Base-by-base conservation (phyloP, 495 filamentous ascomycete genomes). In the Penicillium taxi region DNA sequence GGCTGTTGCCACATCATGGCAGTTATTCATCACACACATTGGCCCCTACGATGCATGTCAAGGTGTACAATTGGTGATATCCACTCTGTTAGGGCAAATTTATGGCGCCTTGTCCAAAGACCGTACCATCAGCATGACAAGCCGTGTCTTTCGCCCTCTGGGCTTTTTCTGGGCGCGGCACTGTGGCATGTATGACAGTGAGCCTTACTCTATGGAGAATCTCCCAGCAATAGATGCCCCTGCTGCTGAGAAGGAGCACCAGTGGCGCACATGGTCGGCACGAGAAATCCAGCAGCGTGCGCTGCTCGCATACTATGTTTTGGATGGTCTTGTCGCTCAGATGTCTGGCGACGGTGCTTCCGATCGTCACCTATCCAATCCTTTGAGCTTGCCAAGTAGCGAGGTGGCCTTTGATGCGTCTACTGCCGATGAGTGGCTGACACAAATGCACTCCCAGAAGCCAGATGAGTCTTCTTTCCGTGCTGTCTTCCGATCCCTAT, bases 121-220 rank as follows among this genome's bases (percentile, higher is more conserved):
- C 28, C 48, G 61, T 13, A 50, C 53, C 3, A 63, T 72, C 17
- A 56, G 69, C 6, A 69, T 60, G 2, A 70, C 67, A 16, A 64
- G 62, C 37, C 67, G 71, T 35, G 61, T 67, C 3, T 70, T 69
- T 39, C 67, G 67, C 5, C 66, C 63, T 0, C 50, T 72, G 0
- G 64, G 63, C 5, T 70, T 72, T 47, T 66, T 65, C 41, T 72
- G 69, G 69, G 67, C 69, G 18, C 49, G 66, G 9, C 63, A 70
- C 24, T 70, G 63, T 36, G 64, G 64, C 6, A 66, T 68, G 53
- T 57, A 62, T 21, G 59, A 68, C 17, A 60, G 56, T 29, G 47
- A 54, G 12, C 43, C 63, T 12, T 66, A 60, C 30, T 58, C 59
- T 2, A 37, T 57, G 39, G 60, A 65, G 17, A 56, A 56, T 16